A percentile compares a stretch with the other conserved stretches of the same genome.
These are phyloP conservation scores for Nepenthes gracilis DNA, from an alignment of 148 eudicot genomes.

Conservation along the genomic window DNA sequence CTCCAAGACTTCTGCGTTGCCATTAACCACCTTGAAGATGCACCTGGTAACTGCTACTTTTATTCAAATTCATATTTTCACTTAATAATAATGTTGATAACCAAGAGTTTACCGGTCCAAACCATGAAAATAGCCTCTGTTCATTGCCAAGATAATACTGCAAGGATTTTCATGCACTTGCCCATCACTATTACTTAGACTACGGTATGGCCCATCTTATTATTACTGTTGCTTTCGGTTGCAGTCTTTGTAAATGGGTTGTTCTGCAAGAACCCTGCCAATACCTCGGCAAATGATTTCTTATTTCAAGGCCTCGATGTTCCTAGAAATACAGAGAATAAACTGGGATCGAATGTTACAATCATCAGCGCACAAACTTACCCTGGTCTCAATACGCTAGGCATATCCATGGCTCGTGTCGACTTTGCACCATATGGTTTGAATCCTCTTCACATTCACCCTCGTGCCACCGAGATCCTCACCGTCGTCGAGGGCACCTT, in stretches of 20 bases:
- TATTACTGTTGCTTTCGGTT: too few relatives aligned
- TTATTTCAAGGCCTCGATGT: background rate
- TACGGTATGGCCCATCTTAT: too few relatives aligned
- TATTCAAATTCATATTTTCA: too few relatives aligned
- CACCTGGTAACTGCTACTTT: too few relatives aligned
- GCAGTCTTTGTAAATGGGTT: slow-evolving; percentile 9
- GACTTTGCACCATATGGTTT: slow-evolving; percentile 13
- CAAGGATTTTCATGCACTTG: too few relatives aligned
- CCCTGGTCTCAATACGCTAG: slow-evolving; percentile 19
- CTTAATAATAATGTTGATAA: too few relatives aligned
- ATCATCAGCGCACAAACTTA: slow-evolving; percentile 5
- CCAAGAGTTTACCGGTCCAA: too few relatives aligned
- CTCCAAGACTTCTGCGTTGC: too few relatives aligned
- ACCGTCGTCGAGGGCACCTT: slow-evolving; percentile 10
- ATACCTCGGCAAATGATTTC: slow-evolving; percentile 4
- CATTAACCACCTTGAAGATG: too few relatives aligned
- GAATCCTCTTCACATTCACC: slow-evolving; percentile 16
- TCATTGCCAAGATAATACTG: too few relatives aligned
- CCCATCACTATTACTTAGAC: too few relatives aligned
- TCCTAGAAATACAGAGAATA: slow-evolving; percentile 1
- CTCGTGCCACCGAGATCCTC: slow-evolving; percentile 16
- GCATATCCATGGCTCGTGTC: slow-evolving; percentile 14
- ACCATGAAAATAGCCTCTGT: too few relatives aligned
- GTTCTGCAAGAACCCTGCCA: slow-evolving; percentile 1
- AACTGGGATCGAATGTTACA: slow-evolving; percentile 3